Percentiles rank a stretch among this genome's conserved stretches.
Conservation (phyloP, 2,329 filamentous ascomycete genomes). For the Monosporascus sp. region DNA sequence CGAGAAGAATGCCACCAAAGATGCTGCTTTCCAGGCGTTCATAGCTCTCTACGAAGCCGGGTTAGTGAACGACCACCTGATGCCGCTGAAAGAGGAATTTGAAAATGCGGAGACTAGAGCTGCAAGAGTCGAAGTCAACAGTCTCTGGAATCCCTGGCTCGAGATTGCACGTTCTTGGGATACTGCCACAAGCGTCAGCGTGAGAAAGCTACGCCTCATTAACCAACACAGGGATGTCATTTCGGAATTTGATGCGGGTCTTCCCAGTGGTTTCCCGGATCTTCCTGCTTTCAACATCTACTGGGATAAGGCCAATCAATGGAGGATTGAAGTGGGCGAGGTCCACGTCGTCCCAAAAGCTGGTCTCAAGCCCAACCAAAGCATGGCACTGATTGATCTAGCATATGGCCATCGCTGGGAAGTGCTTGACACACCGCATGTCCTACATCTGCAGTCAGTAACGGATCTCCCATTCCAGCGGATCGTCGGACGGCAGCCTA, state of each 20-base stretch:
- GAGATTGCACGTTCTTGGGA: conserved; percentile 40
- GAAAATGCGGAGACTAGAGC: conserved; percentile 34
- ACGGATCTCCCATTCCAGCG: conserved; percentile 17
- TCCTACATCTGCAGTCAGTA: conserved; percentile 36
- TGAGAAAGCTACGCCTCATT: conserved; percentile 28
- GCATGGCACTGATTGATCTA: conserved; percentile 38
- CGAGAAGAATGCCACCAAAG: conserved; percentile 68
- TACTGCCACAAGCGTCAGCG: conserved; percentile 24
- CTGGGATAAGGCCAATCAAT: conserved; percentile 31
- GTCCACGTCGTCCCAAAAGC: conserved; percentile 2
- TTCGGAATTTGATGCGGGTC: conserved; percentile 36
- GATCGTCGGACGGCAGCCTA: conserved; percentile 10
- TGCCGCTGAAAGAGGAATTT: conserved; percentile 54
- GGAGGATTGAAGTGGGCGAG: conserved; percentile 30
- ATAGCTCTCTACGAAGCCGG: conserved; percentile 62
- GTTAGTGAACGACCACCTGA: conserved; percentile 71
- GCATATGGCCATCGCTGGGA: conserved; percentile 45
- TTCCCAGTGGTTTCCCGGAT: conserved; percentile 39
- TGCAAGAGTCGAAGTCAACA: conserved; percentile 30
- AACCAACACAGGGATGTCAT: conserved; percentile 26
- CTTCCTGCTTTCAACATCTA: conserved; percentile 34
- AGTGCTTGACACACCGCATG: conserved; percentile 33
- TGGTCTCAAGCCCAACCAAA: conserved; percentile 34
- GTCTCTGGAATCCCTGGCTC: conserved; percentile 43
- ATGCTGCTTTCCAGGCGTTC: conserved; percentile 81